A percentile compares a stretch with the other conserved stretches of the same genome.
Conservation (phyloP, 345 rosid genomes). For the Syzygium grande region DNA sequence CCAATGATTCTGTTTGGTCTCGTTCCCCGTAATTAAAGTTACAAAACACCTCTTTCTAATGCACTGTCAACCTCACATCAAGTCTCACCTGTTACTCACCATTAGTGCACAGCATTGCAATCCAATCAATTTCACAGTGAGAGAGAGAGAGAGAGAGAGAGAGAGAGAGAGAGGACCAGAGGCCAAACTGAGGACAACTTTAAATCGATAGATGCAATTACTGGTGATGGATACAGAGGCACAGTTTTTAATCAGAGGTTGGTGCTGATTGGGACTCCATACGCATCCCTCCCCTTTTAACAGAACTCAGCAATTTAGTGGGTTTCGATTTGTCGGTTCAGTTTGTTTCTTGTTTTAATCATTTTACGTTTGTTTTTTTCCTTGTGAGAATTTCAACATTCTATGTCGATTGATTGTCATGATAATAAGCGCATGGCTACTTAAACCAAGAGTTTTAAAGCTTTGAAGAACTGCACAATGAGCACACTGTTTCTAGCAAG, state of each 20-base stretch:
- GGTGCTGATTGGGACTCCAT: background rate
- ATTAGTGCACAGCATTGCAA: background rate
- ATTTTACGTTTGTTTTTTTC: background rate
- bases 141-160: background rate
- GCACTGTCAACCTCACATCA: background rate
- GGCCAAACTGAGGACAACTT: background rate
- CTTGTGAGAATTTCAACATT: background rate
- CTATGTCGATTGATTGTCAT: background rate
- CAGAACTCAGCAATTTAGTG: background rate
- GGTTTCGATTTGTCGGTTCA: background rate
- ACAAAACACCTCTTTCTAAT: background rate
- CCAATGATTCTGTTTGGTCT: background rate
- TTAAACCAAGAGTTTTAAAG: background rate
- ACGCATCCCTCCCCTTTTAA: background rate
- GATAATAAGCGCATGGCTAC: background rate
- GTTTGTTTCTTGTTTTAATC: background rate
- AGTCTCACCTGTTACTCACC: background rate
- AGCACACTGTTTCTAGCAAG: background rate
- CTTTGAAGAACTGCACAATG: background rate
- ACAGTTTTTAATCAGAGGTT: background rate
- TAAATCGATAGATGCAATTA: background rate
- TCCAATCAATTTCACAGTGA: background rate
- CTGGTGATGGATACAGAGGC: background rate
- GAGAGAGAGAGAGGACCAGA: background rate
- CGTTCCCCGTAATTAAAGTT: background rate